Conservation (phyloP, 2,329 filamentous ascomycete genomes). For the Fusarium humuli region DNA sequence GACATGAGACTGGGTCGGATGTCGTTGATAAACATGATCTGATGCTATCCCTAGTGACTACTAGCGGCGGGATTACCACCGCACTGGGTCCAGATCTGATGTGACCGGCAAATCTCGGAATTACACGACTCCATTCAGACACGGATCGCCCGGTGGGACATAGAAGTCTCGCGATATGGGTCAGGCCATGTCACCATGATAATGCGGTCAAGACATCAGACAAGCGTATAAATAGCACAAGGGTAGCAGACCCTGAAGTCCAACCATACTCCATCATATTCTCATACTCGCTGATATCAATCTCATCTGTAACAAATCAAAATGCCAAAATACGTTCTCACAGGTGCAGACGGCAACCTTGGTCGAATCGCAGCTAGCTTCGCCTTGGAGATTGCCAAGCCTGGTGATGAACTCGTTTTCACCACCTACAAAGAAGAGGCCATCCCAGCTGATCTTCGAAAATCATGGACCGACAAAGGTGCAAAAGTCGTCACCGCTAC, state of each 20-base stretch:
- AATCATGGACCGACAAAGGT: conserved; percentile 39
- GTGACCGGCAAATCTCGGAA: conserved; percentile 25
- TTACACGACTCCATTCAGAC: conserved; percentile 17
- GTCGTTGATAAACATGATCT: conserved; percentile 8
- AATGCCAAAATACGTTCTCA: conserved; percentile 45
- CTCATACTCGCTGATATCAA: too few relatives aligned
- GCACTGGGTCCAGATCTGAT: conserved; percentile 30
- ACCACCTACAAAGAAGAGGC: conserved; percentile 42
- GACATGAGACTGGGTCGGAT: conserved; percentile 12
- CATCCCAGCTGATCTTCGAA: conserved; percentile 22
- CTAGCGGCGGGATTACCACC: conserved; percentile 25
- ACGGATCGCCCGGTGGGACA: conserved; percentile 10
- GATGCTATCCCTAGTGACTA: conserved; percentile 6
- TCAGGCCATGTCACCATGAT: conserved; percentile 1
- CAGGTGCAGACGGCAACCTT: conserved; percentile 44
- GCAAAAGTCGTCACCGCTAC: conserved; percentile 36
- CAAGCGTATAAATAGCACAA: background rate
- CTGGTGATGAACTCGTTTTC: conserved; percentile 40
- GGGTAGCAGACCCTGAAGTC: too few relatives aligned
- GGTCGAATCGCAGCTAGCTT: conserved; percentile 39
- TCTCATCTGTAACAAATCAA: background rate
- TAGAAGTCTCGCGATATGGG: background rate
- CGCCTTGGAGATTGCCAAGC: conserved; percentile 38
- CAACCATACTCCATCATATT: background rate
- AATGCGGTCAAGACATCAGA: background rate